Evolutionary conservation across 495 filamentous ascomycete species (phyloP).

Genomic region (Cenococcum geophilum): DNA sequence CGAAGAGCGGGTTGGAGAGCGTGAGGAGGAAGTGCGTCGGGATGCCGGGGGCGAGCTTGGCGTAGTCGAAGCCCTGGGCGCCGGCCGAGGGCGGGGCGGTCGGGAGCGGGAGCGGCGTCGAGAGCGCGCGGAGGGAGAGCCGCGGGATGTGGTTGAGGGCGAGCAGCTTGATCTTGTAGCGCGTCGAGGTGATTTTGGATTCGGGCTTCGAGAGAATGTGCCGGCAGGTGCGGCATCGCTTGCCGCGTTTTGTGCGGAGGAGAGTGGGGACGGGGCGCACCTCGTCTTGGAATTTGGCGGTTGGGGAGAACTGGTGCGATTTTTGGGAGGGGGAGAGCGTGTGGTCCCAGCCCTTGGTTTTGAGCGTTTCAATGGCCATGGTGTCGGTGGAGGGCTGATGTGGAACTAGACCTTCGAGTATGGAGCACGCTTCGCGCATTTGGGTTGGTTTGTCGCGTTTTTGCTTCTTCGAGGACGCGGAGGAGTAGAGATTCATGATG

Average conservation of each 20-base stretch:
- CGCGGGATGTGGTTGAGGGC: constrained; percentile 84
- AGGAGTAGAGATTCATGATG: constrained; percentile 87
- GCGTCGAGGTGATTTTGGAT: constrained; percentile 73
- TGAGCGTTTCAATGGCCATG: constrained; percentile 44
- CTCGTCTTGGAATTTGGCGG: constrained; percentile 53
- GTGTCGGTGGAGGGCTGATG: constrained; percentile 48
- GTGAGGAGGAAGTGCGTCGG: constrained; percentile 81
- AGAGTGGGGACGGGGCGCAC: constrained; percentile 74
- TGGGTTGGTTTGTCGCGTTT: constrained; percentile 55
- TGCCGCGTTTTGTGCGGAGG: constrained; percentile 84
- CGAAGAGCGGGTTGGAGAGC: constrained; percentile 89
- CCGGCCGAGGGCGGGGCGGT: constrained; percentile 19
- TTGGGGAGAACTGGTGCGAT: constrained; percentile 41
- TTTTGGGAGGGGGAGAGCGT: constrained; percentile 51
- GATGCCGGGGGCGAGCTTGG: constrained; percentile 56
- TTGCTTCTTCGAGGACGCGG: constrained; percentile 57
- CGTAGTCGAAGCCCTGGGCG: constrained; percentile 37
- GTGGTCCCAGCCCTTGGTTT: constrained; percentile 48
- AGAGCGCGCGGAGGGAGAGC: constrained; percentile 44
- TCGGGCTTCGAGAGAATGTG: constrained; percentile 97
- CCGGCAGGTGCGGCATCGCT: constrained; percentile 84
- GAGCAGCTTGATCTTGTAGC: constrained; percentile 83
- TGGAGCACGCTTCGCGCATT: constrained; percentile 71
- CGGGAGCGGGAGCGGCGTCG: constrained; percentile 6
- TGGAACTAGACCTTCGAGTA: constrained; percentile 61